Evolutionary conservation across 306 rosid genomes (phyloP).

Genomic region (Prunus mume): DNA sequence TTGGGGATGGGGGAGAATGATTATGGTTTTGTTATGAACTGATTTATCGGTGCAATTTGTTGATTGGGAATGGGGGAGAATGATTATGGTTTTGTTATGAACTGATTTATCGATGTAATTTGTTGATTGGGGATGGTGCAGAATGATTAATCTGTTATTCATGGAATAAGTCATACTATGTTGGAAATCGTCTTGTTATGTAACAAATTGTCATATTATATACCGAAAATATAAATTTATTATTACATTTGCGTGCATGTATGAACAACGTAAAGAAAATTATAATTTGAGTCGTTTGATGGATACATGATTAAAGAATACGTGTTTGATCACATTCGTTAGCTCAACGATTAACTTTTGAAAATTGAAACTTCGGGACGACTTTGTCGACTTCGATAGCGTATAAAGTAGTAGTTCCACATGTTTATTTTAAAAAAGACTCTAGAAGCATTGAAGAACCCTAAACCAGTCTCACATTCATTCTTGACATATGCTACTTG

Average conservation of each 20-base stretch:
- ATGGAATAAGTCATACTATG: neutral
- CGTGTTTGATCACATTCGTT: slow-evolving; percentile 19
- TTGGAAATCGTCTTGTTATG: slow-evolving; percentile 30
- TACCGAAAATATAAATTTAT: neutral
- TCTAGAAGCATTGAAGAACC: slow-evolving; percentile 27
- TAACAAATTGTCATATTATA: slow-evolving; percentile 22
- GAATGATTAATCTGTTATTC: neutral
- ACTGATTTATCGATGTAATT: neutral
- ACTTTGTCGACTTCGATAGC: slow-evolving; percentile 35
- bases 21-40: neutral
- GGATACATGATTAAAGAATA: slow-evolving; percentile 4
- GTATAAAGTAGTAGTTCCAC: slow-evolving; percentile 39
- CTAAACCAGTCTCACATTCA: slow-evolving; percentile 27
- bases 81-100: neutral
- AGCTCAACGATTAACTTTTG: neutral
- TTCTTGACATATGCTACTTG: slow-evolving; percentile 43
- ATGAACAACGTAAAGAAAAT: slow-evolving; percentile 2
- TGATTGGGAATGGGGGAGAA: neutral
- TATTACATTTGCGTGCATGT: slow-evolving; percentile 6
- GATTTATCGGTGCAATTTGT: neutral
- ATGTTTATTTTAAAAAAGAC: slow-evolving; percentile 25
- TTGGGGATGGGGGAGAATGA: neutral
- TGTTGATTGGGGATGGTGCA: neutral
- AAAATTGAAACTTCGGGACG: slow-evolving; percentile 1
- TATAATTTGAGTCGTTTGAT: slow-evolving; percentile 14